phyloP scores from a whole-genome alignment of 345 rosid species.

The Hirschfeldia incana region DNA sequence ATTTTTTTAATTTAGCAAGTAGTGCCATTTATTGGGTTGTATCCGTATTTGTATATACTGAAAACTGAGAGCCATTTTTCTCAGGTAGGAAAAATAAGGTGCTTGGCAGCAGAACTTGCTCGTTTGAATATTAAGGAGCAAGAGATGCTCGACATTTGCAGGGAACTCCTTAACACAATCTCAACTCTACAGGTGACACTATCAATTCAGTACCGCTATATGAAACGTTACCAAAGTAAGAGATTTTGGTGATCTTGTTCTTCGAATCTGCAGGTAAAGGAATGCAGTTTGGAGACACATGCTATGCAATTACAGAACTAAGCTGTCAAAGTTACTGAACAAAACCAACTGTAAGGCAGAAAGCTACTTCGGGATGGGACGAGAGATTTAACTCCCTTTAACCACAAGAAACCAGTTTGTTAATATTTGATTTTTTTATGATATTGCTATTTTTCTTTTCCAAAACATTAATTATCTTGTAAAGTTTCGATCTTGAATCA shows the following conservation, averaged over 20 bases:
- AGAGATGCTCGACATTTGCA: slow-evolving; percentile 57
- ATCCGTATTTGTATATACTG: background rate
- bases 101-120: slow-evolving; percentile 57
- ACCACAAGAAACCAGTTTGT: no score
- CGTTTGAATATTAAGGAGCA: slow-evolving; percentile 54
- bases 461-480: no score
- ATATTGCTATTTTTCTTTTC: no score
- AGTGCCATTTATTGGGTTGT: background rate
- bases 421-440: no score
- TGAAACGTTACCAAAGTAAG: background rate
- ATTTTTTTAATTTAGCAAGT: background rate
- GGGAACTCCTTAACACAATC: slow-evolving; percentile 53
- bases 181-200: slow-evolving; percentile 64
- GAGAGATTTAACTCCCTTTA: background rate
- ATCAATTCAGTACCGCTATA: background rate
- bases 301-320: slow-evolving; percentile 46
- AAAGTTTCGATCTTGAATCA: no score
- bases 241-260: background rate
- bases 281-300: slow-evolving; percentile 67
- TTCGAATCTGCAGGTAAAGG: slow-evolving; percentile 54
- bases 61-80: background rate
- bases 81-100: slow-evolving; percentile 58
- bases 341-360: slow-evolving; percentile 33
- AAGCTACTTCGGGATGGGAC: background rate
- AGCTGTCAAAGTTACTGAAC: slow-evolving; percentile 39